phyloP scores from a whole-genome alignment of 2,329 filamentous ascomycete species.

The Penicillium decumbens region DNA sequence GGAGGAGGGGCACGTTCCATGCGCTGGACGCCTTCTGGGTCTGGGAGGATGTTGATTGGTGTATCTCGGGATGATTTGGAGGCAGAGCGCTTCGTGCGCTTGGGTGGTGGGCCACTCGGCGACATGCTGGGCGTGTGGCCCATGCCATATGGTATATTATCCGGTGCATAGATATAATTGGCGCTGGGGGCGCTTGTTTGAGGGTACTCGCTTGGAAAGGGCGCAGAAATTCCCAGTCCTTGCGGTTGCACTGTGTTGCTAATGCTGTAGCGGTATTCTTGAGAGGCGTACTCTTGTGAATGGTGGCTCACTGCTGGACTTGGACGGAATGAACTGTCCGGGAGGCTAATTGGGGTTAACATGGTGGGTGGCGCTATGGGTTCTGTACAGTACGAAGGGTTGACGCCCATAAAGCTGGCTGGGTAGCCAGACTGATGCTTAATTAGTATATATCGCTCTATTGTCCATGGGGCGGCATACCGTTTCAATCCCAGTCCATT shows the following conservation, averaged over 20 bases:
- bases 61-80: constrained; percentile 25
- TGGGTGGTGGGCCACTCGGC: constrained; percentile 21
- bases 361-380: constrained; percentile 28
- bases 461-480: constrained; percentile 23
- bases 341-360: constrained; percentile 39
- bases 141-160: constrained; percentile 19
- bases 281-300: constrained; percentile 23
- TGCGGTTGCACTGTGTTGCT: constrained; percentile 27
- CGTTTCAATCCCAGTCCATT: constrained; percentile 29
- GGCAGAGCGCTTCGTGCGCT: constrained; percentile 23
- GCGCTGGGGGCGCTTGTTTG: constrained; percentile 22
- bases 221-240: constrained; percentile 37
- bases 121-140: constrained; percentile 22
- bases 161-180: constrained; percentile 25
- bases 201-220: constrained; percentile 31
- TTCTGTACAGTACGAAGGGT: constrained; percentile 33
- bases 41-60: constrained; percentile 37
- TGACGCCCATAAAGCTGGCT: constrained; percentile 24
- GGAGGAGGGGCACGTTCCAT: constrained; percentile 26
- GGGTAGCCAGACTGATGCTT: constrained; percentile 11
- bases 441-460: not conserved
- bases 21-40: constrained; percentile 38
- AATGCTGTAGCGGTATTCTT: constrained; percentile 36
- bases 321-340: constrained; percentile 33
- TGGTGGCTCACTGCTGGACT: constrained; percentile 37